A percentile compares a stretch with the other conserved stretches of the same genome.
phyloP scores from a whole-genome alignment of 345 rosid species.

The Brassica nigra region DNA sequence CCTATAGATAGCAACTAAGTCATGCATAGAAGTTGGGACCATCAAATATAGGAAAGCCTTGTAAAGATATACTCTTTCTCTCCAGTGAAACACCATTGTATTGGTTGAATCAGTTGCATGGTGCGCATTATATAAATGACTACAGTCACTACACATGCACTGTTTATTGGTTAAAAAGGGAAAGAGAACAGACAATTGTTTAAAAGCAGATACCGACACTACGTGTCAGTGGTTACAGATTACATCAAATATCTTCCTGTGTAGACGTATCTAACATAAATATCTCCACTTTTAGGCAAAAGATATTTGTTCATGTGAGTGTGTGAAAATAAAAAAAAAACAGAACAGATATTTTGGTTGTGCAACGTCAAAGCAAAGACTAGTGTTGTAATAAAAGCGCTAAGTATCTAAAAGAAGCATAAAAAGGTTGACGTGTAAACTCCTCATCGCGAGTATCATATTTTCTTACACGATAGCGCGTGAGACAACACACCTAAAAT shows the following conservation, averaged over 20 bases:
- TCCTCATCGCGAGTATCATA: not conserved
- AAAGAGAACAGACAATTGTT: not conserved
- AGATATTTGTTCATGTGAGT: constrained; percentile 27
- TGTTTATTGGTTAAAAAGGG: not conserved
- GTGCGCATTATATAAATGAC: not conserved
- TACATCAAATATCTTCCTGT: constrained; percentile 9
- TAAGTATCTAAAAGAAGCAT: not conserved
- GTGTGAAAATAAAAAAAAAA: not conserved
- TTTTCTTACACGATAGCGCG: not conserved
- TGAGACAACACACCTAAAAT: not conserved
- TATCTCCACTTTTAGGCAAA: constrained; percentile 20
- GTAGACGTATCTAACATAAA: constrained; percentile 24
- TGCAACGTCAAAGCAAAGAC: constrained; percentile 14
- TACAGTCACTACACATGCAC: not conserved
- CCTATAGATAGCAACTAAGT: not conserved
- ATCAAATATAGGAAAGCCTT: not conserved
- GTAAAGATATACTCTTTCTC: not conserved
- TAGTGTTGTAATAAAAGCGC: not conserved
- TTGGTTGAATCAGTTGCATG: not conserved
- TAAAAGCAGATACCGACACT: constrained; percentile 10
- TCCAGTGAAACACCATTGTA: not conserved
- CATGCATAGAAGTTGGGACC: not conserved
- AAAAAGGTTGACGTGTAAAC: not conserved
- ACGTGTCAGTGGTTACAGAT: constrained; percentile 28
- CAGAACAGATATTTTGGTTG: constrained; percentile 26